Evolutionary conservation across 139 green algal species (phyloP), one percentile per base, ranked within the genome.

Genomic region (Chlorella sorokiniana): DNA sequence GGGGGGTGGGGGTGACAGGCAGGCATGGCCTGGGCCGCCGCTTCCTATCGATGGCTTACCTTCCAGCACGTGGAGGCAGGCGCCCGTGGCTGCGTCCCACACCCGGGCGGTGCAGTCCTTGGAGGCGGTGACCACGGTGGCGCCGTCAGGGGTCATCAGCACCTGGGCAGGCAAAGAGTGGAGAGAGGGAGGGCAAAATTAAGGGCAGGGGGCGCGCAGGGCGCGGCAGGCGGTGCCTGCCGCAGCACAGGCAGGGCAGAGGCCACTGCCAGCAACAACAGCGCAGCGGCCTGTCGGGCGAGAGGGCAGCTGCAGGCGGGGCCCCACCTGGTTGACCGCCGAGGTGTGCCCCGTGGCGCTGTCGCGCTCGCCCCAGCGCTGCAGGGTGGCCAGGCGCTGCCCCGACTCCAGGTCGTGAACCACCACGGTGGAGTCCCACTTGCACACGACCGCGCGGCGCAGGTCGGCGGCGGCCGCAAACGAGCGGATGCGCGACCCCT

Each of bases 101-200:
- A 96, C 87, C 0, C 92, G 86, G 0, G 86, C 87, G 0, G 92
- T 95, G 38, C 71, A 65, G 85, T 97, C 94, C 69, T 95, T 93
- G 5, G 82, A 89, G 37, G 83, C 67, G 8, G 92, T 97, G 1
- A 96, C 67, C 27, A 87, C 81, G 6, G 51, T 81, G 29, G 35
- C 56, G 29, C 89, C 89, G 52, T 88, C 84, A 1, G 31, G 27
- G 23, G 76, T 87, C 48, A 88, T 88, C 38, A 88, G 54, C 33
- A 88, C 79, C 25, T 88, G 72, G 71, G n/a, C n/a, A n/a, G n/a
- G n/a, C n/a, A n/a, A n/a, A n/a, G n/a, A n/a, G n/a, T n/a, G n/a
- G n/a, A n/a, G n/a, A n/a, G n/a, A n/a, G n/a, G n/a, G n/a, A n/a
- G n/a, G n/a, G n/a, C n/a, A n/a, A n/a, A n/a, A n/a, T 88, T 88